Percentiles rank a stretch among this genome's conserved stretches.
Evolutionary conservation across 2,329 filamentous ascomycete genomes (phyloP).

Genomic region (Cryphonectria nitschkei): DNA sequence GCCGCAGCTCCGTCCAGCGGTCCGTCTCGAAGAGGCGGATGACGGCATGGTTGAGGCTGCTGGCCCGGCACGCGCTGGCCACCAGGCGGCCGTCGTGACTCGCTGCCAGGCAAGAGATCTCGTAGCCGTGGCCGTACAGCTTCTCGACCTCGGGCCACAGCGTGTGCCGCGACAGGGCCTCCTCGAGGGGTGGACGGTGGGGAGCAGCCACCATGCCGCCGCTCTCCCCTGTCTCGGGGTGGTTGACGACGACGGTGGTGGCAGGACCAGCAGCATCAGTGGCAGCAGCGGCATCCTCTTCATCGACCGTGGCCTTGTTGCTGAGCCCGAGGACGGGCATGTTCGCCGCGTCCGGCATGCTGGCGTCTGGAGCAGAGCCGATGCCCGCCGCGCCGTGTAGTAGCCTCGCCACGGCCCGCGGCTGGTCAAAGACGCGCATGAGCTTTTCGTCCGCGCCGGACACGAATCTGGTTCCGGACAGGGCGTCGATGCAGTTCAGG

Average conservation of each 20-base stretch:
- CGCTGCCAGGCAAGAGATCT: conserved; percentile 85
- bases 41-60: conserved; percentile 90
- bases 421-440: conserved; percentile 92
- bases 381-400: conserved; percentile 71
- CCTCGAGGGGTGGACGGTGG: conserved; percentile 81
- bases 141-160: conserved; percentile 97
- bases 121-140: conserved; percentile 96
- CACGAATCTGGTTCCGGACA: conserved; percentile 77
- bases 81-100: conserved; percentile 75
- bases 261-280: conserved; percentile 38
- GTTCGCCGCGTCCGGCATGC: conserved; percentile 84
- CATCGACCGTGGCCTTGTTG: conserved; percentile 83
- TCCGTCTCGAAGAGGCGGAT: conserved; percentile 88
- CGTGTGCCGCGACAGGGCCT: conserved; percentile 85
- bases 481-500: conserved; percentile 85
- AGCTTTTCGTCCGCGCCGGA: conserved; percentile 97
- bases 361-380: conserved; percentile 40
- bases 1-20: conserved; percentile 85
- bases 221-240: conserved; percentile 52
- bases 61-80: conserved; percentile 91
- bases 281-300: conserved; percentile 41
- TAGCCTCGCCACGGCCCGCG: conserved; percentile 78
- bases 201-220: conserved; percentile 60
- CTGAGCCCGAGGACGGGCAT: conserved; percentile 95
- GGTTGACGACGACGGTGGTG: conserved; percentile 32